Percentiles rank a stretch among this genome's conserved stretches.
These are phyloP conservation scores for Orbilia quercus DNA, from an alignment of 2,329 filamentous ascomycete species.

Conservation along the genomic window DNA sequence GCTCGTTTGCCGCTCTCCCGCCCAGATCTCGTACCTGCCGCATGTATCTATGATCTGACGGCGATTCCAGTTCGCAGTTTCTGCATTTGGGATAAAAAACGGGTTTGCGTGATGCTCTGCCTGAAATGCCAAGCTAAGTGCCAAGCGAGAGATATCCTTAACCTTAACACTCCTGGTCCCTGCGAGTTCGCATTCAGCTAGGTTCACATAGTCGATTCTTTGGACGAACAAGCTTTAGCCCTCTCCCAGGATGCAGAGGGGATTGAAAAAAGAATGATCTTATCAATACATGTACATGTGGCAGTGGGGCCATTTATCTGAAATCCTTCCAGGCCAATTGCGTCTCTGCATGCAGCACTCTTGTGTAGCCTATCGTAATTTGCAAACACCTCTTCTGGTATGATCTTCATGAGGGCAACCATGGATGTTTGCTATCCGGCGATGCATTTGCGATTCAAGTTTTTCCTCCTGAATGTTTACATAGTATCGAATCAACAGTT, in stretches of 20 bases:
- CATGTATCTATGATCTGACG: constrained; percentile 52
- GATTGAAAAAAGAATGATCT: not conserved
- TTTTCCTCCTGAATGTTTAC: not conserved
- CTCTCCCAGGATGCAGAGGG: constrained; percentile 33
- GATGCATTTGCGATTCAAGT: constrained; percentile 17
- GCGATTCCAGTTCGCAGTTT: constrained; percentile 54
- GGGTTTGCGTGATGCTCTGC: constrained; percentile 57
- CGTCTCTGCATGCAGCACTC: constrained; percentile 24
- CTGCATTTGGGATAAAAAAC: constrained; percentile 56
- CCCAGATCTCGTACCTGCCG: constrained; percentile 45
- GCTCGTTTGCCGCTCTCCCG: constrained; percentile 53
- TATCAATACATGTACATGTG: constrained; percentile 41
- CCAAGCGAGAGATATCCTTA: constrained; percentile 43
- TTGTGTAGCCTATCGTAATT: constrained; percentile 29
- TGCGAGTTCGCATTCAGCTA: constrained; percentile 31
- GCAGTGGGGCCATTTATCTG: constrained; percentile 7
- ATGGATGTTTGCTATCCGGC: constrained; percentile 4
- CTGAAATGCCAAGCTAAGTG: constrained; percentile 57
- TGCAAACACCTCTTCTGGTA: constrained; percentile 33
- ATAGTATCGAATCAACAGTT: not conserved
- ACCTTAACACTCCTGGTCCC: constrained; percentile 27
- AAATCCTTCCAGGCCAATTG: constrained; percentile 23
- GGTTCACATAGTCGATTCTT: constrained; percentile 23
- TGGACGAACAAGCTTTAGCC: constrained; percentile 49
- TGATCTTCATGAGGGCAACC: constrained; percentile 35